Base-by-base conservation (phyloP, 2,329 filamentous ascomycete species). In the Blastomyces gilchristii region DNA sequence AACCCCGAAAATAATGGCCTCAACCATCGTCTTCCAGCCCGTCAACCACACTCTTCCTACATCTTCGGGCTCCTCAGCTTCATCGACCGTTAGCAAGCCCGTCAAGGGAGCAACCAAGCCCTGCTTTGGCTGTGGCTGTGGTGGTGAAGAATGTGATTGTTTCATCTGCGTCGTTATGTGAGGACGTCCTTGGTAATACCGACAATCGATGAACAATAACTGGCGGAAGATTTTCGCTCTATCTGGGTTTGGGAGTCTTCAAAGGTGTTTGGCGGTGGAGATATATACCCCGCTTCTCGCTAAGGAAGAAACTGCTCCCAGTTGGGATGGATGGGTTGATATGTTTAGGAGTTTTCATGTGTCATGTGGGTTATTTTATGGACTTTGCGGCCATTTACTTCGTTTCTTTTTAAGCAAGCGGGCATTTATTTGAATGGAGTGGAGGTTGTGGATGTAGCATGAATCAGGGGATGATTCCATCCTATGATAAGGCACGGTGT, bases 101-200 rank as follows among this genome's bases (percentile, higher is more conserved):
- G 74, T 77, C 66, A 75, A 77, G 64, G 64, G 69, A 2, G 71
- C 73, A 3, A 72, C 73, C 9, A 77, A 76, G 64, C 75, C 75
- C 9, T 77, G 75, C 58, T 77, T 77, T 61, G 74, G 75, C 3
- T 77, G 75, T 60, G 75, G 75, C 54, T 77, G 75, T 39, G 74
- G 75, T 7, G 75, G 74, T 64, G 74, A 75, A 58, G 74, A 75
- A 47, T 77, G 75, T 43, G 75, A 77, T 64, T 76, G 73, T 62
- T 75, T 74, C 59, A 73, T 77, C 62, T 77, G 75, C 64, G 73
- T 70, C 12, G 73, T 77, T 62, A 77, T 77, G 75, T 77, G 68
- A 74, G 28, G 3, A 28, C 22, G 37, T n/a, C 2, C 22, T 18
- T 31, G 28, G 16, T 12, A 14, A 8, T 47, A 16, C 43, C 4